A percentile compares a stretch with the other conserved stretches of the same genome.
Evolutionary conservation across 805 yeast species (phyloP).

Genomic region (Hyphopichia homilentoma): DNA sequence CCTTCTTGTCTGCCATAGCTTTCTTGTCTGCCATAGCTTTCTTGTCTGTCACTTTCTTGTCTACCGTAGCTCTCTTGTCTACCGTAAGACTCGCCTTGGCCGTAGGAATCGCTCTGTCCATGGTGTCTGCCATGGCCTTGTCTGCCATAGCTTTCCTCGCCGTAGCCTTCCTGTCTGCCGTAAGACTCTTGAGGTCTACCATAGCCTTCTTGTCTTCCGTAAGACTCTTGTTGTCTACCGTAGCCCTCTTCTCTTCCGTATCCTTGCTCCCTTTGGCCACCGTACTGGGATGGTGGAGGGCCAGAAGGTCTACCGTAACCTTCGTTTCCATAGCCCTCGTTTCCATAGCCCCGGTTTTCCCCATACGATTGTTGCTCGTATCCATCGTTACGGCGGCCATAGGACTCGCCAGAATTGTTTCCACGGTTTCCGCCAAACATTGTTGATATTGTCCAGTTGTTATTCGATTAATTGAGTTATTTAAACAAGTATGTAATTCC

Average conservation of each 20-base stretch:
- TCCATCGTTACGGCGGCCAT: too few species aligned
- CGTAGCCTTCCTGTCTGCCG: not conserved
- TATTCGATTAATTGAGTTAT: too few species aligned
- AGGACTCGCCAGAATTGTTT: too few species aligned
- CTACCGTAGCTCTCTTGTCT: slow-evolving; percentile 4
- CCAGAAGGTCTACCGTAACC: not conserved
- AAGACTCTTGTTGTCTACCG: slow-evolving; percentile 2
- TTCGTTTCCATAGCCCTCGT: too few species aligned
- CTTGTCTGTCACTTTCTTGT: slow-evolving; percentile 4
- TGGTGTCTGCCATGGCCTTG: slow-evolving; percentile 1
- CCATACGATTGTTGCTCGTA: too few species aligned
- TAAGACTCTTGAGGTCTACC: not conserved
- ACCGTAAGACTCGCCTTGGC: slow-evolving; percentile 1
- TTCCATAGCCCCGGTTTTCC: too few species aligned
- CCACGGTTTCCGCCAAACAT: too few species aligned
- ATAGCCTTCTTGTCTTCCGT: not conserved
- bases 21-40: slow-evolving; percentile 8
- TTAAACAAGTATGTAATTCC: too few species aligned
- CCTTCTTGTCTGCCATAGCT: slow-evolving; percentile 1
- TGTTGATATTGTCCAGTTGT: too few species aligned
- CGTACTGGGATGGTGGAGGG: too few species aligned
- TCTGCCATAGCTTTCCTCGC: not conserved
- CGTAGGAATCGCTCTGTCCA: slow-evolving; percentile 7
- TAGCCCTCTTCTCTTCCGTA: slow-evolving; percentile 1
- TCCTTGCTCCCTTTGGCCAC: not conserved